Evolutionary conservation across 768 basidiomycete species (phyloP).

Genomic region (Agaricus blazei): DNA sequence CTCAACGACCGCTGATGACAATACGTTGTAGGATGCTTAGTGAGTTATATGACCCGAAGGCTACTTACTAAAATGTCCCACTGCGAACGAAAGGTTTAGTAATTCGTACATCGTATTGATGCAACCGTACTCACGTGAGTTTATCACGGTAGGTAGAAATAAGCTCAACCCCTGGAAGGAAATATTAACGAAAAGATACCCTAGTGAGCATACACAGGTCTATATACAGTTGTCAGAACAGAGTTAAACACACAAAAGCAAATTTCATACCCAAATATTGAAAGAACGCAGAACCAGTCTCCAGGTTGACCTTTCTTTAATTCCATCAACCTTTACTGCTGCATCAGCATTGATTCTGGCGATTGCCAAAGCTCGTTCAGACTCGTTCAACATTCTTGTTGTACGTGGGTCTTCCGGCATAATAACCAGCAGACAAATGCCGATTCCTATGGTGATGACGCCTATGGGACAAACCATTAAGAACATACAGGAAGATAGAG

Average conservation of each 20-base stretch:
- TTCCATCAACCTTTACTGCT: conserved; percentile 9
- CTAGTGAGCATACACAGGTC: conserved; percentile 25
- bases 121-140: conserved; percentile 30
- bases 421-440: conserved; percentile 20
- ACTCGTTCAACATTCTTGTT: conserved; percentile 22
- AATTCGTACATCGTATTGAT: not conserved
- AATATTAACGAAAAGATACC: conserved; percentile 33
- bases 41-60: not conserved
- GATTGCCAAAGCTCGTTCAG: conserved; percentile 22
- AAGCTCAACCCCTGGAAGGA: conserved; percentile 38
- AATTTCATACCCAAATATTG: conserved; percentile 13
- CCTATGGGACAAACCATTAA: conserved; percentile 11
- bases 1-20: conserved; percentile 31
- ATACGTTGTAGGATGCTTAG: not conserved
- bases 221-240: conserved; percentile 3
- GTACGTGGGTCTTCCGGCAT: conserved; percentile 22
- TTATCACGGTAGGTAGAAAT: conserved; percentile 43
- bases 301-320: conserved; percentile 10
- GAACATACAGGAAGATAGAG: not conserved
- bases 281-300: conserved; percentile 11
- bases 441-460: conserved; percentile 23
- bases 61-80: conserved; percentile 31
- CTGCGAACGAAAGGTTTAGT: conserved; percentile 13
- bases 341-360: conserved; percentile 25
- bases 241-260: too few relatives aligned